phyloP scores from a whole-genome alignment of 176 grass and related monocot species.

The Cenchrus americanus region DNA sequence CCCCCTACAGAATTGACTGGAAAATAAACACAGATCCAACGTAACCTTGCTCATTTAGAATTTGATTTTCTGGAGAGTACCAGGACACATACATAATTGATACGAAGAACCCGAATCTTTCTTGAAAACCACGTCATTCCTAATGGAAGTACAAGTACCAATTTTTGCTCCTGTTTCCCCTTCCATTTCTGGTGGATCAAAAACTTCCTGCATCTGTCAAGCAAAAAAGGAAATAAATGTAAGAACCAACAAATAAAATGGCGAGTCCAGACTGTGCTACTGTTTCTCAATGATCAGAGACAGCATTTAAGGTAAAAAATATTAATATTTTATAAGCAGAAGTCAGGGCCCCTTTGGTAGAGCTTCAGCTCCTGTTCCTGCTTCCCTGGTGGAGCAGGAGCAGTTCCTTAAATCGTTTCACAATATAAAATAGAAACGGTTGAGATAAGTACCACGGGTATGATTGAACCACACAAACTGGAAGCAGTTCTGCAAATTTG shows the following conservation, averaged over 20 bases:
- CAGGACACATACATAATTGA: slow-evolving; percentile 20
- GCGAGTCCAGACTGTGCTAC: neutral
- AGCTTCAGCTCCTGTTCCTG: neutral
- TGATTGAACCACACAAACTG: neutral
- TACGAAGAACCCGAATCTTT: neutral
- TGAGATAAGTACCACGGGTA: neutral
- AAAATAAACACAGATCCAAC: neutral
- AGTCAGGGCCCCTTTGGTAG: neutral
- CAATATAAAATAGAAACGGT: neutral
- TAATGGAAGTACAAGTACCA: neutral
- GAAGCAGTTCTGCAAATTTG: neutral
- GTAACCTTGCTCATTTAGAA: neutral
- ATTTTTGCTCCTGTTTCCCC: slow-evolving; percentile 9
- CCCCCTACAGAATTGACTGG: slow-evolving; percentile 38
- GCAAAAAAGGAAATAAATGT: neutral
- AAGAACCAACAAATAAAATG: slow-evolving; percentile 15
- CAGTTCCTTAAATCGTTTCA: neutral
- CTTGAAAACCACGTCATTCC: slow-evolving; percentile 5
- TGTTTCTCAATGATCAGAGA: neutral
- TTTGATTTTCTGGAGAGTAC: neutral
- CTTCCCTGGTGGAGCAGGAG: neutral
- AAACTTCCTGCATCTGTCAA: slow-evolving; percentile 54
- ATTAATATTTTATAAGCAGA: neutral
- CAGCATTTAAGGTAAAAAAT: neutral
- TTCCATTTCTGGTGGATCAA: slow-evolving; percentile 32